phyloP scores from a whole-genome alignment of 2,329 filamentous ascomycete species.

The Pseudocercospora ulei region DNA sequence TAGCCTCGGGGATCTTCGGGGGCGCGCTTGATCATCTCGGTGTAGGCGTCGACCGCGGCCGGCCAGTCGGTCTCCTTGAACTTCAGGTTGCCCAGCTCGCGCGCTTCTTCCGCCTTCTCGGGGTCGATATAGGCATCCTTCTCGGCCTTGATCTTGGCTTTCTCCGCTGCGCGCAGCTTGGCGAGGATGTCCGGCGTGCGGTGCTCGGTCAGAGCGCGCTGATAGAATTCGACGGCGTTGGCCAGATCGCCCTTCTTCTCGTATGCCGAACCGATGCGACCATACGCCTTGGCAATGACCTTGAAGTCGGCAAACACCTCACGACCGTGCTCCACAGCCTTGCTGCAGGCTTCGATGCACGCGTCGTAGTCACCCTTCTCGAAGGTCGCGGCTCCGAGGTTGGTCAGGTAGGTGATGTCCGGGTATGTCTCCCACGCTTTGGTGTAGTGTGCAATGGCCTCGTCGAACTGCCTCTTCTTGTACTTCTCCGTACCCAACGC shows the following conservation, averaged over 20 bases:
- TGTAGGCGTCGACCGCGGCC: constrained; percentile 84
- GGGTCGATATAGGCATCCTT: constrained; percentile 79
- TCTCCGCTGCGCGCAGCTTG: constrained; percentile 86
- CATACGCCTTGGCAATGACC: constrained; percentile 93
- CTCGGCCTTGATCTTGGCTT: constrained; percentile 66
- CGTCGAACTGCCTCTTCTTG: constrained; percentile 96
- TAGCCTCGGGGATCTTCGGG: constrained; percentile 89
- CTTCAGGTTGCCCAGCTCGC: constrained; percentile 87
- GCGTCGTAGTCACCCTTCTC: constrained; percentile 92
- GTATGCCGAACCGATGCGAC: constrained; percentile 85
- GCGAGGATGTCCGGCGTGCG: constrained; percentile 86
- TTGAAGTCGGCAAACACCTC: constrained; percentile 93
- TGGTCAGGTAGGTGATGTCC: constrained; percentile 97
- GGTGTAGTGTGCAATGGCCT: constrained; percentile 84
- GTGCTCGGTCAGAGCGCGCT: constrained; percentile 90
- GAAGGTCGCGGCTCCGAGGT: constrained; percentile 84
- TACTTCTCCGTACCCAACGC: constrained; percentile 86
- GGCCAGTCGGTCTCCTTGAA: constrained; percentile 98
- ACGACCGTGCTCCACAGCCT: constrained; percentile 83
- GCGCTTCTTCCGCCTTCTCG: constrained; percentile 85
- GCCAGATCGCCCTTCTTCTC: constrained; percentile 76
- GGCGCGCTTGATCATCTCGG: constrained; percentile 91
- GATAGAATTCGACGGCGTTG: constrained; percentile 78
- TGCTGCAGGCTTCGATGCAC: constrained; percentile 74
- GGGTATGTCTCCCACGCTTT: constrained; percentile 93